Base-by-base conservation (phyloP, 2,329 filamentous ascomycete genomes). In the Didymella pomorum region DNA sequence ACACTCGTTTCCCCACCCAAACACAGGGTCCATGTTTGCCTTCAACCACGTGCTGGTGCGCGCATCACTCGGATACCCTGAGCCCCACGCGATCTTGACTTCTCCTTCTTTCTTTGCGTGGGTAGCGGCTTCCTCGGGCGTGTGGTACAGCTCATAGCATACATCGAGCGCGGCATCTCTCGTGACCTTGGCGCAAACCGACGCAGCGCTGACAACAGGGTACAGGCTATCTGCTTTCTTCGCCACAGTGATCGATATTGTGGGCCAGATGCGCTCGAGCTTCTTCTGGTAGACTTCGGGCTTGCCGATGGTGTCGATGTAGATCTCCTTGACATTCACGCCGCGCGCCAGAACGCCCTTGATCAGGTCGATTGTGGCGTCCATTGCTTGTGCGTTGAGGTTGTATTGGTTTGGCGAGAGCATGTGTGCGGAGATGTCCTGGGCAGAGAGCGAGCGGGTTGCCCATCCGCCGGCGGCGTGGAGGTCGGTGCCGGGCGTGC, bases 181-280 rank as follows among this genome's bases (percentile, higher is more conserved):
- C 12, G 95, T 98, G 28, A 99, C 95, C 78, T 99, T 99, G 52
- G 95, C 95, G 76, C 91, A 96, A 2, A 99, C 93, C 62, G 91
- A 95, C 7, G 95, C 94, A 29, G 94, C 95, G 69, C 91, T 96
- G 52, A 98, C 95, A 73, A 90, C 94, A 1, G 95, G 93, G 76
- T 94, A 98, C 47, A 98, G 76, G 60, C 90, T 92, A 75, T 99
- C 94, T 3, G 95, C 94, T 81, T 98, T 98, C 67, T 82, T 83
- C 25, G 80, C 81, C 2, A 83, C 81, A 0, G 81, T 83, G 56
- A 83, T 81, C 3, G 72, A 68, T 35, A 79, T 71, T 0, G 87
- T 89, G 1, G 95, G 94, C 76, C 98, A 98, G 51, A 96, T 83
- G 60, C 87, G 83, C 79, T 94, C 90, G 52, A 99, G 82, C 72